Conservation (phyloP, 495 filamentous ascomycete species). For the Daldinia childiae region DNA sequence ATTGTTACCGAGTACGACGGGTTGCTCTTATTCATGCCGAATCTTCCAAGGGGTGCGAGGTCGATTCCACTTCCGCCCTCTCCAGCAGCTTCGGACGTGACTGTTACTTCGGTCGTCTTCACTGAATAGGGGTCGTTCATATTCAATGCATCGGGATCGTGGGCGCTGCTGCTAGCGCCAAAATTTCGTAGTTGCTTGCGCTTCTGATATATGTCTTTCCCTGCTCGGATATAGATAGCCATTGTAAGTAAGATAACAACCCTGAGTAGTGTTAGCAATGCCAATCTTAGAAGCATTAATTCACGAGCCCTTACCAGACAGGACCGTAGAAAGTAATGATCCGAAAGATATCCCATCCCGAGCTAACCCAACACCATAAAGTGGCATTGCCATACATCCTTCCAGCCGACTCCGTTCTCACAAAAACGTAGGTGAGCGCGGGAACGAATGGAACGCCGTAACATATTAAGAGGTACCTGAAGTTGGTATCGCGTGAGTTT, state of each 20-base stretch:
- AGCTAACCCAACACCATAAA: slow-evolving; percentile 84
- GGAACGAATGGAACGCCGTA: slow-evolving; percentile 82
- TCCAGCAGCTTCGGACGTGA: slow-evolving; percentile 55
- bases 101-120: slow-evolving; percentile 67
- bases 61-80: slow-evolving; percentile 30
- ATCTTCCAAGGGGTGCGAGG: slow-evolving; percentile 42
- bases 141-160: slow-evolving; percentile 55
- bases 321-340: slow-evolving; percentile 85
- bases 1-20: slow-evolving; percentile 59
- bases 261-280: slow-evolving; percentile 47
- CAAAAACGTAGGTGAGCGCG: slow-evolving; percentile 72
- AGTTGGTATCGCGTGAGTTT: neutral
- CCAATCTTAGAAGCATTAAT: neutral
- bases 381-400: slow-evolving; percentile 79
- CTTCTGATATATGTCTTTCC: slow-evolving; percentile 72
- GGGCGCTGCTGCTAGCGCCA: slow-evolving; percentile 46
- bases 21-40: slow-evolving; percentile 29
- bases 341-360: slow-evolving; percentile 74
- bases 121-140: slow-evolving; percentile 60
- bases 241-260: slow-evolving; percentile 74
- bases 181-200: slow-evolving; percentile 59
- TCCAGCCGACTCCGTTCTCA: slow-evolving; percentile 58
- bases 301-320: slow-evolving; percentile 67
- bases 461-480: slow-evolving; percentile 69
- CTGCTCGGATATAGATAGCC: slow-evolving; percentile 77